These are phyloP conservation scores for Lactarius akahatsu DNA, from an alignment of 768 basidiomycete genomes.

Conservation along the genomic window DNA sequence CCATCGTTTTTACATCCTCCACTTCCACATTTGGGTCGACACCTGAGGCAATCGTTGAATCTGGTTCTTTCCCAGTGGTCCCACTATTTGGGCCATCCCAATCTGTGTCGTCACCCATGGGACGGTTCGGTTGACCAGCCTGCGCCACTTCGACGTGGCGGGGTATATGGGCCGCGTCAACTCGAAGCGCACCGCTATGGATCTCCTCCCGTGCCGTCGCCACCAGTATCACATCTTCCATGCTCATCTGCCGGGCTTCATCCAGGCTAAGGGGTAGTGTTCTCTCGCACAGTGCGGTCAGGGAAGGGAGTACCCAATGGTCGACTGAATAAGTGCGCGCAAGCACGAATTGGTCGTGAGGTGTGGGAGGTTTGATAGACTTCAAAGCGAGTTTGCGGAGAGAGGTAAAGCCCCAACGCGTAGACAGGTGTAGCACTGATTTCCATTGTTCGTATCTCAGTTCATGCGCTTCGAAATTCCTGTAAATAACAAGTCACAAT, in stretches of 20 bases:
- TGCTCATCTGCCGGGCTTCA: slow-evolving; percentile 18
- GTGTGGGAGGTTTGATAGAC: slow-evolving; percentile 19
- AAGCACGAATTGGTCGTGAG: slow-evolving; percentile 24
- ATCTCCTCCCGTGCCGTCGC: slow-evolving; percentile 25
- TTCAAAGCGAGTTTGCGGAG: slow-evolving; percentile 31
- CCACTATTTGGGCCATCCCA: not conserved
- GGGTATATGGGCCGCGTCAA: slow-evolving; percentile 9
- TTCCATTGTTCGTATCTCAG: slow-evolving; percentile 33
- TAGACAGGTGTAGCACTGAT: slow-evolving; percentile 33
- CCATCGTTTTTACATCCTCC: not conserved
- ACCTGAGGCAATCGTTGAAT: not conserved
- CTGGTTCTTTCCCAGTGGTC: not conserved
- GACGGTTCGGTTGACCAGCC: not conserved
- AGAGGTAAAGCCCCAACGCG: slow-evolving; percentile 36
- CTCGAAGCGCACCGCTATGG: not conserved
- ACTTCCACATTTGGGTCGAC: not conserved
- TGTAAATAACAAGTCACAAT: not conserved
- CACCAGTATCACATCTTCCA: slow-evolving; percentile 24
- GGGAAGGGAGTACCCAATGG: slow-evolving; percentile 23
- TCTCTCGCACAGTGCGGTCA: slow-evolving; percentile 23
- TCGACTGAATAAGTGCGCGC: slow-evolving; percentile 26
- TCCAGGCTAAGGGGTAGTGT: slow-evolving; percentile 11
- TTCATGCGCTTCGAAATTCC: slow-evolving; percentile 20
- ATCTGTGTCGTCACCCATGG: not conserved
- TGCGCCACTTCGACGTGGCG: slow-evolving; percentile 5